Base-by-base conservation (phyloP, 2,329 filamentous ascomycete species). In the Ophiostoma australiae region DNA sequence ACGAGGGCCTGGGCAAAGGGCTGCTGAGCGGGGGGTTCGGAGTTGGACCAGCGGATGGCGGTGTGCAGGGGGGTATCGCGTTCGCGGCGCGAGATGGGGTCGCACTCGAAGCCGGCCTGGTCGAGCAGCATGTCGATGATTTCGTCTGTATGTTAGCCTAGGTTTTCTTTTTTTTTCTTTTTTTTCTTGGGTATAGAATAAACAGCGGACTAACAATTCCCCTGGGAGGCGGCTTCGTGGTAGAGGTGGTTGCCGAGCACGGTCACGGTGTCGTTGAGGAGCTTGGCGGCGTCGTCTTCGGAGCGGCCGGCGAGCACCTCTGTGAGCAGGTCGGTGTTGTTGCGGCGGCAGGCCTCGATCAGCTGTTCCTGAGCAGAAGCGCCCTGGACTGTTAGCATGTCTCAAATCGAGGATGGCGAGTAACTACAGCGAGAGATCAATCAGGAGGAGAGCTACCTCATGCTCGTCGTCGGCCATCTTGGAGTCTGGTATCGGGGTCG, bases 291-390 rank as follows among this genome's bases (percentile, higher is more conserved):
- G 76, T 91, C 85, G 72, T 87, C 85, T 70, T 90, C 88, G 72
- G 82, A 81, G 74, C 86, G 86, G 74, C 82, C 82, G 61, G 86
- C 81, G 75, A 97, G 85, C 71, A 94, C 86, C 76, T 95, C 90
- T 76, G 87, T 82, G 71, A 98, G 88, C 73, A 98, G 88, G 70
- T 94, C 90, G 75, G 89, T 89, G 82, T 98, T 97, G 85, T 98
- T 94, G 78, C 93, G 88, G 73, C 94, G 92, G 82, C 92, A 97
- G 76, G 95, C 92, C 83, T 97, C 94, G 81, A 98, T 88, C 76
- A 98, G 87, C 77, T 92, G 87, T 83, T 98, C 94, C 80, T 90
- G 86, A 67, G 89, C 88, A 72, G 92, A 92, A 76, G 94, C 94
- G 79, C 94, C 95, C 91, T 97, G 76, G 1, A 11, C 1, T 48